A percentile compares a stretch with the other conserved stretches of the same genome.
phyloP scores from a whole-genome alignment of 768 basidiomycete species.

The Heimioporus sp. region DNA sequence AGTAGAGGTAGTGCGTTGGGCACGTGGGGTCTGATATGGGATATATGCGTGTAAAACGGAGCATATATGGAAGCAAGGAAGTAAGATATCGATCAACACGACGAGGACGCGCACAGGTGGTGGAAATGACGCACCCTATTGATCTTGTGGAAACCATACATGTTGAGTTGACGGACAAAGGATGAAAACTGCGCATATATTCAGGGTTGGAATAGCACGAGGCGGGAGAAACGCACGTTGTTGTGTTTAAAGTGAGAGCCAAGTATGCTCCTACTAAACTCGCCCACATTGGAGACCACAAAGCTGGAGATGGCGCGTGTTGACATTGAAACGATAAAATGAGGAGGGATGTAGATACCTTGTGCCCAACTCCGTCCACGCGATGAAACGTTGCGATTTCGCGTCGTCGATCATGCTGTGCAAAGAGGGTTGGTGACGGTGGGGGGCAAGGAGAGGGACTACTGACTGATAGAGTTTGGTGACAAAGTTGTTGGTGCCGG shows the following conservation, averaged over 20 bases:
- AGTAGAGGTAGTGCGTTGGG: constrained; percentile 76
- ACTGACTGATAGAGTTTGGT: constrained; percentile 84
- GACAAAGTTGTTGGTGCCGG: constrained; percentile 78
- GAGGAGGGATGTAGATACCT: constrained; percentile 34
- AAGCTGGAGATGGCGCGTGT: constrained; percentile 41
- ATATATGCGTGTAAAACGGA: constrained; percentile 1
- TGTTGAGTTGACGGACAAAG: constrained; percentile 93
- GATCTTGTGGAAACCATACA: constrained; percentile 96
- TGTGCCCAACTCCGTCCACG: constrained; percentile 80
- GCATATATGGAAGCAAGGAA: constrained; percentile 4
- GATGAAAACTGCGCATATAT: constrained; percentile 69
- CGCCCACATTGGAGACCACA: constrained; percentile 82
- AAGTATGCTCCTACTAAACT: constrained; percentile 81
- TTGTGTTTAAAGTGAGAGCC: constrained; percentile 91
- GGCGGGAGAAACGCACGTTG: constrained; percentile 55
- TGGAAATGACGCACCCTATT: constrained; percentile 58
- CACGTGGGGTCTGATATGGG: constrained; percentile 64
- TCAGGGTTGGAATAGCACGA: constrained; percentile 1
- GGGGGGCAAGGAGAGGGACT: neutral
- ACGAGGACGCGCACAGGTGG: constrained; percentile 1
- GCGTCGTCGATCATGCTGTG: constrained; percentile 83
- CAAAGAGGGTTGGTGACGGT: neutral
- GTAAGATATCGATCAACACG: constrained; percentile 9
- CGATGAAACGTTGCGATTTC: constrained; percentile 75
- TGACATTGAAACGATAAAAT: too few species aligned